Percentiles rank a stretch among this genome's conserved stretches.
Evolutionary conservation across 75 land plant genomes (phyloP).

Genomic region (Picea sitchensis): DNA sequence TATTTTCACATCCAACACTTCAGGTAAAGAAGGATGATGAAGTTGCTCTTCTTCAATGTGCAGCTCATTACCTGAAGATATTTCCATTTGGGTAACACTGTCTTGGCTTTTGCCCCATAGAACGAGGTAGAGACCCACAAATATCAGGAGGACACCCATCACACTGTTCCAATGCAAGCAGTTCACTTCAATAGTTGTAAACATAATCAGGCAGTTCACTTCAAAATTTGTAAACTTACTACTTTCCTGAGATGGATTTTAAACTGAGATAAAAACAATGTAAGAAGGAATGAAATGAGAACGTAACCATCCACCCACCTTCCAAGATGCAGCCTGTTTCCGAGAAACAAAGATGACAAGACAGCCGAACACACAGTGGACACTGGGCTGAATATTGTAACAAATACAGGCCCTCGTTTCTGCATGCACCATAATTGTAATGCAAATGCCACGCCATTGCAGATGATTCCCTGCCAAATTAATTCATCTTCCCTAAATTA

Average conservation of each 20-base stretch:
- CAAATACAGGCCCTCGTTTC: slow-evolving; percentile 7
- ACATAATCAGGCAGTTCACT: neutral
- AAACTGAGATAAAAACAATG: neutral
- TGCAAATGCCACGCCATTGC: neutral
- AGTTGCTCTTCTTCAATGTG: no score
- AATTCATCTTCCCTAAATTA: neutral
- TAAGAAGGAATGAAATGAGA: neutral
- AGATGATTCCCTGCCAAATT: neutral
- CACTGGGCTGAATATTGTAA: neutral
- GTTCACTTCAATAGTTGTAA: neutral
- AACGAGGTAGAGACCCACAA: neutral
- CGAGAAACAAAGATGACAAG: neutral
- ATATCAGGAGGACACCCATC: neutral
- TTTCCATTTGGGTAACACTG: neutral
- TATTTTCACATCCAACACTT: no score
- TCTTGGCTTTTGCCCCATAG: slow-evolving; percentile 6
- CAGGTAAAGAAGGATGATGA: no score
- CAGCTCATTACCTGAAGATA: no score
- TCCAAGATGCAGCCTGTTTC: neutral
- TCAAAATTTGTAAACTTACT: neutral
- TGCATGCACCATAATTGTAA: slow-evolving; percentile 1
- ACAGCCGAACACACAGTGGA: neutral
- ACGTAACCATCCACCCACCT: neutral
- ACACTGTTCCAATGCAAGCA: neutral
- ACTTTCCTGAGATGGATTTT: neutral